Conservation (phyloP, 129 eudicot genomes). For the Ambrosia trifida region DNA sequence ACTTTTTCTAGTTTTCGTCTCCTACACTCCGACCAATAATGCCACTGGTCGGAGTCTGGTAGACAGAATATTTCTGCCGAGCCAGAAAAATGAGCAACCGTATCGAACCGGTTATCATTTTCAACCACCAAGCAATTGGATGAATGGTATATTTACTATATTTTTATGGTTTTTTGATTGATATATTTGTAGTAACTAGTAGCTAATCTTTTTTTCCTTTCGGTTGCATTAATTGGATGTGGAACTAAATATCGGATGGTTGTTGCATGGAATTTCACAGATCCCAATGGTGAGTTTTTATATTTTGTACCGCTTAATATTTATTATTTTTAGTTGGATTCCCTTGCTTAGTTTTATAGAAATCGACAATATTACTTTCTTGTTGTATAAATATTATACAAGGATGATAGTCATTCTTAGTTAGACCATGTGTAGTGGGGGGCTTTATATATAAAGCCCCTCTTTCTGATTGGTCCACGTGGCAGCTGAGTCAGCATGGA, state of each 20-base stretch:
- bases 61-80: slow-evolving; percentile 6
- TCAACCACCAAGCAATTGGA: slow-evolving; percentile 82
- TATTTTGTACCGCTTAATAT: neutral
- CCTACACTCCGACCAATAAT: neutral
- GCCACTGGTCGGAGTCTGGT: slow-evolving; percentile 23
- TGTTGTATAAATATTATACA: slow-evolving; percentile 15
- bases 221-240: slow-evolving; percentile 16
- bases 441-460: too few relatives aligned
- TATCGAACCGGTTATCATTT: slow-evolving; percentile 71
- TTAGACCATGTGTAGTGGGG: too few relatives aligned
- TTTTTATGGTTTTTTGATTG: neutral
- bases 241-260: neutral
- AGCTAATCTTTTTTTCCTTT: neutral
- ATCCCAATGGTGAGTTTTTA: slow-evolving; percentile 43
- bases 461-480: too few relatives aligned
- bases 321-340: neutral
- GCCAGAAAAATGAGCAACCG: slow-evolving; percentile 39
- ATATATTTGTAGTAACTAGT: slow-evolving; percentile 5
- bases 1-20: slow-evolving; percentile 13
- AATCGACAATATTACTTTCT: slow-evolving; percentile 9
- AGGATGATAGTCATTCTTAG: neutral
- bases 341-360: slow-evolving; percentile 17
- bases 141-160: slow-evolving; percentile 39
- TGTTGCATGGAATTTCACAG: slow-evolving; percentile 23
- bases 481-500: too few relatives aligned